A percentile compares a stretch with the other conserved stretches of the same genome.
Conservation (phyloP, 2,329 filamentous ascomycete species). For the Penicillium sp. region DNA sequence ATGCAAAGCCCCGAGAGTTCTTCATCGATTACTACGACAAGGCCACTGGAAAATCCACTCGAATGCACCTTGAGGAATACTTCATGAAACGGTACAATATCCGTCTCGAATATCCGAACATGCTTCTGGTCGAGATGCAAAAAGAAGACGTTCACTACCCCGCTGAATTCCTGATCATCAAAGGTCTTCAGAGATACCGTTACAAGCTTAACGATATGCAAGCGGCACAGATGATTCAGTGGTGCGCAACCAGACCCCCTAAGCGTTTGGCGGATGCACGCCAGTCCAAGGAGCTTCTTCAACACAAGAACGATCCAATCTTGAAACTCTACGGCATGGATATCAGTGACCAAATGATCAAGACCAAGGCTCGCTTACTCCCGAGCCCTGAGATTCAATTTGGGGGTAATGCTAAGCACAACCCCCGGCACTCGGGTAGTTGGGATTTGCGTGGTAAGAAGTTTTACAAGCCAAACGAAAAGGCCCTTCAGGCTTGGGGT, state of each 20-base stretch:
- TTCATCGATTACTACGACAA: conserved; percentile 44
- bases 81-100: conserved; percentile 54
- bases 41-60: conserved; percentile 44
- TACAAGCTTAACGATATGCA: conserved; percentile 61
- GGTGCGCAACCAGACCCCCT: conserved; percentile 75
- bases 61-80: conserved; percentile 60
- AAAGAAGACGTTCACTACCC: conserved; percentile 51
- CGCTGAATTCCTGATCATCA: conserved; percentile 55
- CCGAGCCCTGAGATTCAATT: conserved; percentile 71
- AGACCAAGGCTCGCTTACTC: conserved; percentile 69
- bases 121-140: conserved; percentile 61
- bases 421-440: conserved; percentile 67
- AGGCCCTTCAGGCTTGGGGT: conserved; percentile 70
- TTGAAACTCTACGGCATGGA: conserved; percentile 71
- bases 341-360: conserved; percentile 64
- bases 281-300: conserved; percentile 63
- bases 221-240: conserved; percentile 87
- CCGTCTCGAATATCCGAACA: conserved; percentile 43
- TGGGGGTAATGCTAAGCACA: conserved; percentile 51
- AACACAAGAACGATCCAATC: conserved; percentile 68
- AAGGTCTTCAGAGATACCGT: conserved; percentile 57
- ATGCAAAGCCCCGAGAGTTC: conserved; percentile 42
- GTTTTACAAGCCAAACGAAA: conserved; percentile 66
- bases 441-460: conserved; percentile 86
- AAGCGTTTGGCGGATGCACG: conserved; percentile 68